phyloP scores from a whole-genome alignment of 139 green algal genomes.

The Chlamydomonas sphaeroides region DNA sequence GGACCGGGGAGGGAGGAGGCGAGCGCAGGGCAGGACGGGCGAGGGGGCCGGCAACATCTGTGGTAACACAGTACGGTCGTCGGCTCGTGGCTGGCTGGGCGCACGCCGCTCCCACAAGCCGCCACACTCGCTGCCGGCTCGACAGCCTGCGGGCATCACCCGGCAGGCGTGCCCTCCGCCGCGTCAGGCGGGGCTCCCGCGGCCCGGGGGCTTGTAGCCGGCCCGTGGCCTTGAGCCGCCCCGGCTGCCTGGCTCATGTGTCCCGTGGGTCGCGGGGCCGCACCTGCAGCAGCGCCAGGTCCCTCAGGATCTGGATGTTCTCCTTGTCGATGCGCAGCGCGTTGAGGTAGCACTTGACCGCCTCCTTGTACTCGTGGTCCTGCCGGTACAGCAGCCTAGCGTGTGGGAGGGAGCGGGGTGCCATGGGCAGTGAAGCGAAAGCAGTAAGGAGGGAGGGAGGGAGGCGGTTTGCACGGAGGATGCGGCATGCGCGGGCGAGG shows the following conservation, averaged over 20 bases:
- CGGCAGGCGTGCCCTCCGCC: background rate
- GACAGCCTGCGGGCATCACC: too few relatives aligned
- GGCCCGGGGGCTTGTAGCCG: background rate
- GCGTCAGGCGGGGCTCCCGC: too few relatives aligned
- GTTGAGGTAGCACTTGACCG: constrained; percentile 99
- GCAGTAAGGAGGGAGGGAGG: background rate
- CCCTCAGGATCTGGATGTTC: constrained; percentile 93
- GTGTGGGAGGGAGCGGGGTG: background rate
- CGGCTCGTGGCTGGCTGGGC: too few relatives aligned
- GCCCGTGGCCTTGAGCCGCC: background rate
- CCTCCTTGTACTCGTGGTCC: constrained; percentile 95
- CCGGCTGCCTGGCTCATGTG: background rate
- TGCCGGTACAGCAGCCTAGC: constrained; percentile 91
- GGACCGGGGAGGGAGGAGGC: background rate
- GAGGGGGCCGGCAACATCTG: too few relatives aligned
- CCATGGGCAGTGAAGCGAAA: background rate
- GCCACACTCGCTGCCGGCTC: too few relatives aligned
- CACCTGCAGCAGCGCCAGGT: constrained; percentile 91
- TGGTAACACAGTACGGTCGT: too few relatives aligned
- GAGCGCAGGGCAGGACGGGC: too few relatives aligned
- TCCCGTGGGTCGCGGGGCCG: too few relatives aligned
- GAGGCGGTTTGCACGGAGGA: too few relatives aligned
- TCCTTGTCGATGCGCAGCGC: constrained; percentile 93
- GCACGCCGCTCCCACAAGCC: too few relatives aligned
- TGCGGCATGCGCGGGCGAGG: too few relatives aligned